Conservation (phyloP, 768 basidiomycete species). For the Kwoniella dejecticola region DNA sequence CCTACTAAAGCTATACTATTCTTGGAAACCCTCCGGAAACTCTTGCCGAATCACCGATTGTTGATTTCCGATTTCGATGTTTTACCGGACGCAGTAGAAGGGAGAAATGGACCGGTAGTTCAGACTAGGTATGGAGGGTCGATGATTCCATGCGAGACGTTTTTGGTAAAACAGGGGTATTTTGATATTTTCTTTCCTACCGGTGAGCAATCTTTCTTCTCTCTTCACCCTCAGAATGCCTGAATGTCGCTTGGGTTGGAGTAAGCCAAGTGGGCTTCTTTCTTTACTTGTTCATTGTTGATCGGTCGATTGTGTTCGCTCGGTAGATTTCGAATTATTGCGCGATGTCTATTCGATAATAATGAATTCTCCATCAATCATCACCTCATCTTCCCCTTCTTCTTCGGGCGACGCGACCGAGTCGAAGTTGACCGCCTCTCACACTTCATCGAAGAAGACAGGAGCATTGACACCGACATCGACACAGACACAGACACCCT, state of each 20-base stretch:
- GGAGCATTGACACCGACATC: too few species aligned
- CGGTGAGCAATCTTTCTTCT: too few species aligned
- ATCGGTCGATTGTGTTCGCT: too few species aligned
- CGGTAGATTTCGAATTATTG: constrained; percentile 74
- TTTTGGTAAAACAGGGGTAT: constrained; percentile 90
- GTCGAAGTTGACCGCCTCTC: too few species aligned
- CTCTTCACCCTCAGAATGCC: too few species aligned
- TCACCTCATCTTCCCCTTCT: constrained; percentile 46
- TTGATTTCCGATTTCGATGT: constrained; percentile 89
- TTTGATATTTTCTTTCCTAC: constrained; percentile 99
- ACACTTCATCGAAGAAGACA: too few species aligned
- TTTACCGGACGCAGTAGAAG: constrained; percentile 80
- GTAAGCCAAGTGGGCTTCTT: too few species aligned
- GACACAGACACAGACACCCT: too few species aligned
- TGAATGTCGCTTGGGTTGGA: too few species aligned
- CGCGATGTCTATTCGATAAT: constrained; percentile 87
- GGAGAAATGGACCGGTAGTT: constrained; percentile 82
- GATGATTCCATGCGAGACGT: constrained; percentile 84
- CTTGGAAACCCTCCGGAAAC: constrained; percentile 73
- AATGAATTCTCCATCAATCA: constrained; percentile 58
- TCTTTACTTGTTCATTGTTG: too few species aligned
- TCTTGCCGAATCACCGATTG: constrained; percentile 91
- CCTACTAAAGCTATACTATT: constrained; percentile 88
- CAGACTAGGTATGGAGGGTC: constrained; percentile 84
- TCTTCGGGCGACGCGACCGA: too few species aligned